These are phyloP conservation scores for Mayamaea pseudoterrestris DNA, from an alignment of 108 stramenopile species.

Conservation along the genomic window DNA sequence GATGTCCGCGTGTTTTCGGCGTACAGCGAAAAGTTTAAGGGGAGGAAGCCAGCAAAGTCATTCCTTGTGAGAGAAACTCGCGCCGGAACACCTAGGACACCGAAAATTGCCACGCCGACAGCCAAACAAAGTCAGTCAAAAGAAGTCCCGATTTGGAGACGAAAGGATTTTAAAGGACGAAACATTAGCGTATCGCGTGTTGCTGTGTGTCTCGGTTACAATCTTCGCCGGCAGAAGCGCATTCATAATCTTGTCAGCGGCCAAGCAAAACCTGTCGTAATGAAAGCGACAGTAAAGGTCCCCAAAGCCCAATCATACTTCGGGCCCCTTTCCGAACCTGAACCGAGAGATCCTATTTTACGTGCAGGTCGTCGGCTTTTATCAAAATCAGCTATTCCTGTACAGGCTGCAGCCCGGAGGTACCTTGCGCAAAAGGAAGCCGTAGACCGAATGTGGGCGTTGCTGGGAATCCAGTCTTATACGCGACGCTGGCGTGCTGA, in stretches of 20 bases:
- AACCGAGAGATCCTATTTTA: constrained; percentile 71
- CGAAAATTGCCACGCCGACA: constrained; percentile 3
- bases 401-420: constrained; percentile 56
- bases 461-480: constrained; percentile 62
- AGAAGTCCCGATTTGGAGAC: too few species aligned
- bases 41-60: too few species aligned
- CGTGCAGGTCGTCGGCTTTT: constrained; percentile 59
- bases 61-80: too few species aligned
- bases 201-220: neutral
- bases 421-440: constrained; percentile 55
- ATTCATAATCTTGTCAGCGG: constrained; percentile 1
- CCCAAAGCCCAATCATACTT: constrained; percentile 20
- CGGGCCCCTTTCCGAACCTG: constrained; percentile 14
- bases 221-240: neutral
- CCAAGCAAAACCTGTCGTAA: neutral
- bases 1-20: neutral
- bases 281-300: neutral
- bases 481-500: constrained; percentile 67
- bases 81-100: too few species aligned
- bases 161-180: too few species aligned
- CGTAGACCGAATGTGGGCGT: constrained; percentile 59
- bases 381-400: constrained; percentile 68
- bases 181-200: neutral
- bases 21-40: constrained; percentile 4
- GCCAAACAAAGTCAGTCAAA: too few species aligned